These are phyloP conservation scores for Kondoa subrosea DNA, from an alignment of 768 basidiomycete species.

Conservation along the genomic window DNA sequence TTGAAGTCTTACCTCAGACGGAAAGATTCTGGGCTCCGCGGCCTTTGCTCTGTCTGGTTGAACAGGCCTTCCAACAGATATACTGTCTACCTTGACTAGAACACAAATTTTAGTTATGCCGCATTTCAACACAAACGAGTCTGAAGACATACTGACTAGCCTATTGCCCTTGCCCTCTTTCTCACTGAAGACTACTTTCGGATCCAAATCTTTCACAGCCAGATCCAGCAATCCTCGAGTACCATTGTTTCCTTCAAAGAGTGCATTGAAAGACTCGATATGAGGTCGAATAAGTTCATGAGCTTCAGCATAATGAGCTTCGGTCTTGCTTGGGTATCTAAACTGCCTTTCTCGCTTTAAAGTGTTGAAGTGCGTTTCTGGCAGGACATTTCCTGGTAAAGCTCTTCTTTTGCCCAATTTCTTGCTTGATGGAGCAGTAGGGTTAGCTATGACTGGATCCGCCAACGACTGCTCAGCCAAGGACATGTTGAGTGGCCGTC, in stretches of 20 bases:
- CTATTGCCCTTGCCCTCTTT: conserved; percentile 54
- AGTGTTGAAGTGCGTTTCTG: conserved; percentile 21
- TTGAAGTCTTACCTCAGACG: conserved; percentile 30
- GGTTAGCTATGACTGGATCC: no score
- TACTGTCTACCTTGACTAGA: conserved; percentile 81
- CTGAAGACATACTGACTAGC: conserved; percentile 46
- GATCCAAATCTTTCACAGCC: conserved; percentile 65
- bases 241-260: conserved; percentile 60
- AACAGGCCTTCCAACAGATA: conserved; percentile 64
- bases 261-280: conserved; percentile 86
- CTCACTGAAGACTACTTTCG: conserved; percentile 69
- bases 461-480: no score
- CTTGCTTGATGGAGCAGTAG: background rate
- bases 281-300: conserved; percentile 89
- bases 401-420: background rate
- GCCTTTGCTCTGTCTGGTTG: conserved; percentile 62
- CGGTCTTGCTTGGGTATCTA: conserved; percentile 51
- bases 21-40: conserved; percentile 62
- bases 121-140: background rate
- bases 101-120: background rate
- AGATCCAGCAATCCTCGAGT: conserved; percentile 63
- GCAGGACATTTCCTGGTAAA: background rate
- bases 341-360: conserved; percentile 37
- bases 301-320: conserved; percentile 57
- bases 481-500: no score